These are phyloP conservation scores for Phytophthora chlamydospora DNA, from an alignment of 352 stramenopile genomes.

Conservation along the genomic window DNA sequence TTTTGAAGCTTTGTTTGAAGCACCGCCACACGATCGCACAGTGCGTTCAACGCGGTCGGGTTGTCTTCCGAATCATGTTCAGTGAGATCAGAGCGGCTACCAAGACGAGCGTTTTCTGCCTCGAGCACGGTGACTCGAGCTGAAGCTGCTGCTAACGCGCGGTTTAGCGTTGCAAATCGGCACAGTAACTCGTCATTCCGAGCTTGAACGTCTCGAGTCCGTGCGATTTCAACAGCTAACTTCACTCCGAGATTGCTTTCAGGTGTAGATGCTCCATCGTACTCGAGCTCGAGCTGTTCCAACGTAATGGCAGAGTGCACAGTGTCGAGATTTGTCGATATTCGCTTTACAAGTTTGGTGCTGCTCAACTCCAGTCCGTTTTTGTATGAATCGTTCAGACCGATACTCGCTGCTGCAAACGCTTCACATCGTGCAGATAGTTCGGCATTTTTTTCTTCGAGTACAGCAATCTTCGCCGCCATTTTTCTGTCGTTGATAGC, in stretches of 20 bases:
- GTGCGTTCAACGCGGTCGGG: background rate
- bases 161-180: conserved; percentile 25
- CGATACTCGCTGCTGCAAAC: conserved; percentile 3
- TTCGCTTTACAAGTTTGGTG: background rate
- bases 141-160: conserved; percentile 5
- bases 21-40: background rate
- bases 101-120: conserved; percentile 22
- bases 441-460: conserved; percentile 26
- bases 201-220: conserved; percentile 15
- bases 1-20: conserved; percentile 17
- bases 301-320: background rate
- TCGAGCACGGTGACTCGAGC: conserved; percentile 11
- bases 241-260: conserved; percentile 8
- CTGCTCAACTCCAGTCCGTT: background rate
- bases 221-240: conserved; percentile 12
- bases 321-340: background rate
- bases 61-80: background rate
- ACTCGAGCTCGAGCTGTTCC: conserved; percentile 1
- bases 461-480: conserved; percentile 5
- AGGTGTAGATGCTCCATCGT: background rate
- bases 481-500: conserved; percentile 17
- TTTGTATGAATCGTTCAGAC: background rate
- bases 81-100: background rate
- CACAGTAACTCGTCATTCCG: conserved; percentile 24
- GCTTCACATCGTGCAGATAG: conserved; percentile 9